Evolutionary conservation across 176 grass and related monocot species (phyloP).

Genomic region (Rhynchospora breviuscula): DNA sequence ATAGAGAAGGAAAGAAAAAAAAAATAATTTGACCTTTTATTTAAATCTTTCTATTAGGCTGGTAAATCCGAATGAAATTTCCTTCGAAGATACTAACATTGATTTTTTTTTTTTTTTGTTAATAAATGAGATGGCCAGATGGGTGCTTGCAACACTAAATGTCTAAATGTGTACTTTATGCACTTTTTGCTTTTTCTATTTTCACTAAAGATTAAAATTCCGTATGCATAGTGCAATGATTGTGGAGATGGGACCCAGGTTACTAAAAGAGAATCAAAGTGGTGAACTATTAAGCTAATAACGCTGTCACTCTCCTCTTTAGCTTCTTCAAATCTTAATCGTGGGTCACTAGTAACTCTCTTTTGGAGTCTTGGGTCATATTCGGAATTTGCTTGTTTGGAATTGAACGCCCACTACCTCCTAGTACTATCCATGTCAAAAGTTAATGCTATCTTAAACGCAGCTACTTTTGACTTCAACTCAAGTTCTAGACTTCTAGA

Average conservation of each 20-base stretch:
- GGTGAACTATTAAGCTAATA: neutral
- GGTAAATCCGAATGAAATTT: too few species aligned
- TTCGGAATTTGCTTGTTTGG: neutral
- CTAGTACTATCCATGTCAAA: neutral
- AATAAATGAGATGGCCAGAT: neutral
- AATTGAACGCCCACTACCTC: neutral
- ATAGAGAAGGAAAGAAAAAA: too few species aligned
- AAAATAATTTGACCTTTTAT: too few species aligned
- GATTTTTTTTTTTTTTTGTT: neutral
- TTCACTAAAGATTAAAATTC: neutral
- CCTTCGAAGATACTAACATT: neutral
- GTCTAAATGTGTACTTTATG: neutral
- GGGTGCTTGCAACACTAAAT: slow-evolving; percentile 1
- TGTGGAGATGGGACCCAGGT: neutral
- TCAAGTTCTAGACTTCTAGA: neutral
- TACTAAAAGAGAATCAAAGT: neutral
- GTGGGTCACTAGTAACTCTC: neutral
- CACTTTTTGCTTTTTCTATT: neutral
- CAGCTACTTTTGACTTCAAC: neutral
- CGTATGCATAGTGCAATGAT: neutral
- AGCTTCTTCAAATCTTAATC: neutral
- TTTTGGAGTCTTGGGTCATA: neutral
- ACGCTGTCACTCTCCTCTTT: neutral
- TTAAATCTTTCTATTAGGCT: too few species aligned
- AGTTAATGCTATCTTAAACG: neutral